Percentiles rank a stretch among this genome's conserved stretches.
These are phyloP conservation scores for Calcarisporium arbuscula DNA, from an alignment of 2,329 filamentous ascomycete species.

Conservation along the genomic window DNA sequence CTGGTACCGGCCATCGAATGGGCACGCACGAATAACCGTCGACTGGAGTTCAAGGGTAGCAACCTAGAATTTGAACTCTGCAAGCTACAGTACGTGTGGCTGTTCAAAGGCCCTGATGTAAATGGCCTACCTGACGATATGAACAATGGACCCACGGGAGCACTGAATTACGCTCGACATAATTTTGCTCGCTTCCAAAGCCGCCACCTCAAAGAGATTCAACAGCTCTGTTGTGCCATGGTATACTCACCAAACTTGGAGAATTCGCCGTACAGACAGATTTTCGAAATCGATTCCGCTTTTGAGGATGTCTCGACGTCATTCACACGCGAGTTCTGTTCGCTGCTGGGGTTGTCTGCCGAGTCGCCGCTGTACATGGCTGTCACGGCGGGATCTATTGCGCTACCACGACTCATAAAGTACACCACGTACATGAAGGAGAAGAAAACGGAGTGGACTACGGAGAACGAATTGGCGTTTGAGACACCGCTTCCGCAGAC, in stretches of 20 bases:
- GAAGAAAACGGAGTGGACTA: slow-evolving; percentile 92
- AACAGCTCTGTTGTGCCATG: slow-evolving; percentile 75
- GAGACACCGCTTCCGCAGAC: slow-evolving; percentile 54
- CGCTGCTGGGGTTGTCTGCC: slow-evolving; percentile 78
- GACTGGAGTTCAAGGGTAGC: slow-evolving; percentile 75
- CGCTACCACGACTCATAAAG: slow-evolving; percentile 82
- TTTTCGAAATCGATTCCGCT: slow-evolving; percentile 68
- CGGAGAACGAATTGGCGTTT: slow-evolving; percentile 81
- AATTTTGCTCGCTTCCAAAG: slow-evolving; percentile 70
- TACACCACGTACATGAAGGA: slow-evolving; percentile 81
- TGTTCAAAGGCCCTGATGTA: slow-evolving; percentile 60
- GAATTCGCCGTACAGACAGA: slow-evolving; percentile 69
- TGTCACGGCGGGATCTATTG: slow-evolving; percentile 85
- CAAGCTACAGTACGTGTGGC: slow-evolving; percentile 81
- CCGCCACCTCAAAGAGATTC: slow-evolving; percentile 72
- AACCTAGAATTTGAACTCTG: slow-evolving; percentile 94
- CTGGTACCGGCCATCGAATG: slow-evolving; percentile 80
- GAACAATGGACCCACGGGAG: slow-evolving; percentile 52
- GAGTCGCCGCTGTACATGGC: slow-evolving; percentile 92
- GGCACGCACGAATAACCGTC: slow-evolving; percentile 64
- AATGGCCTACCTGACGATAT: slow-evolving; percentile 50
- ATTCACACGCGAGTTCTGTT: slow-evolving; percentile 94
- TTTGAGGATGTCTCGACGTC: slow-evolving; percentile 82
- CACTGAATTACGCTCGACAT: slow-evolving; percentile 67
- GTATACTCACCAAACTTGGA: slow-evolving; percentile 69